These are phyloP conservation scores for Plenodomus tracheiphilus DNA, from an alignment of 2,329 filamentous ascomycete genomes.

Conservation along the genomic window DNA sequence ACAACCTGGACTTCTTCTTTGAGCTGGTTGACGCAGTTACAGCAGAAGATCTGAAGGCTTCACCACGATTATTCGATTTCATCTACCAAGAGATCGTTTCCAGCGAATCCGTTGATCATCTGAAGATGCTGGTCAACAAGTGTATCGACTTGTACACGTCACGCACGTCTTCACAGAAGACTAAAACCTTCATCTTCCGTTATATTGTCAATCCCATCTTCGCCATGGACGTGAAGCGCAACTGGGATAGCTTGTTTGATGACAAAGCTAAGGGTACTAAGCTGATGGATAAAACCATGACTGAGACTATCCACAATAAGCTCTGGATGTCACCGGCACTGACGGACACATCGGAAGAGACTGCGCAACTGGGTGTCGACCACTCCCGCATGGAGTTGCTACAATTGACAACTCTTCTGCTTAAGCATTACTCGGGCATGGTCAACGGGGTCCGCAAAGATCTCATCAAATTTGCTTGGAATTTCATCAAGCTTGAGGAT, in stretches of 20 bases:
- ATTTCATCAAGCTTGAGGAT: conserved; percentile 92
- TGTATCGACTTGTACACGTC: conserved; percentile 87
- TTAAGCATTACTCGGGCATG: conserved; percentile 90
- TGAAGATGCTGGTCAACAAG: conserved; percentile 77
- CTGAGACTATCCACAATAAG: conserved; percentile 86
- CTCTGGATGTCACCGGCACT: conserved; percentile 87
- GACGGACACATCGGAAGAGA: conserved; percentile 80
- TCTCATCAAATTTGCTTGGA: conserved; percentile 99
- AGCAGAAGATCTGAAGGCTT: conserved; percentile 76
- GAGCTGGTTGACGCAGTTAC: conserved; percentile 83
- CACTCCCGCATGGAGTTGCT: conserved; percentile 95
- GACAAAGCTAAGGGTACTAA: conserved; percentile 61
- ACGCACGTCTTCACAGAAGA: conserved; percentile 78
- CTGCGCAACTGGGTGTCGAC: conserved; percentile 82
- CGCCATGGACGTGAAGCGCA: conserved; percentile 91
- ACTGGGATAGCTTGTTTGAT: conserved; percentile 64
- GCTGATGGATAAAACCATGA: conserved; percentile 83
- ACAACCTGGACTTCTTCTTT: conserved; percentile 82
- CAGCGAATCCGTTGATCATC: conserved; percentile 82
- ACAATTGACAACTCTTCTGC: conserved; percentile 89
- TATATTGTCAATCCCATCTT: conserved; percentile 95
- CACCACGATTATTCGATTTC: conserved; percentile 75
- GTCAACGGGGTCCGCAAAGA: conserved; percentile 93
- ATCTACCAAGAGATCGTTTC: conserved; percentile 85
- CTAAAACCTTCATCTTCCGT: conserved; percentile 89